Evolutionary conservation across 768 basidiomycete species (phyloP).

Genomic region (Cyclocybe cylindracea): DNA sequence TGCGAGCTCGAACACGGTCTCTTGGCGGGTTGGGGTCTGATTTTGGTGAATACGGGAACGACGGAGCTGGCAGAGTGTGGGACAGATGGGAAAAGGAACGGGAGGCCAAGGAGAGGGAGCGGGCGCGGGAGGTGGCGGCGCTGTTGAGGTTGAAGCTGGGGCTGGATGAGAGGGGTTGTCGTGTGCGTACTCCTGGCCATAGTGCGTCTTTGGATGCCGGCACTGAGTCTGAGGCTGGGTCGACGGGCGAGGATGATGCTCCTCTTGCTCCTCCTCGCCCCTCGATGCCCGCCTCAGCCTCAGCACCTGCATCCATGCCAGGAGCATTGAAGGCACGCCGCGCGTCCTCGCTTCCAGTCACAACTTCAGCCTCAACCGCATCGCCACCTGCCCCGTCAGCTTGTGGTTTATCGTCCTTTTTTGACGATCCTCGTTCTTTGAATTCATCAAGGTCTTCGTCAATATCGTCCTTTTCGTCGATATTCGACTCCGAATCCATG

Average conservation of each 20-base stretch:
- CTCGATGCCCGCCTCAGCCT: too few relatives aligned
- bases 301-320: too few relatives aligned
- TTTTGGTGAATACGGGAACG: conserved; percentile 17
- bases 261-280: neutral
- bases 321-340: neutral
- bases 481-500: neutral
- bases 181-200: too few relatives aligned
- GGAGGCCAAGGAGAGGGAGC: conserved; percentile 50
- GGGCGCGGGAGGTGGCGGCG: conserved; percentile 54
- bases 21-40: conserved; percentile 11
- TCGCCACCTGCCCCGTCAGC: neutral
- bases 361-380: neutral
- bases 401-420: neutral
- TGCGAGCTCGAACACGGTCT: too few relatives aligned
- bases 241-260: neutral
- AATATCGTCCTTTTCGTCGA: neutral
- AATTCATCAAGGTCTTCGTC: too few relatives aligned
- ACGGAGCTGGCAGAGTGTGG: conserved; percentile 25
- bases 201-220: too few relatives aligned
- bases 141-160: conserved; percentile 61
- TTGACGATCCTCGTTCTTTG: neutral
- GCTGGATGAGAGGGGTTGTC: conserved; percentile 25
- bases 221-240: neutral
- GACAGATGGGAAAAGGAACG: conserved; percentile 47
- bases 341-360: neutral